Evolutionary conservation across 257 asterid species (phyloP), one percentile per base, ranked within the genome.

Genomic region (Gentiana macrophylla): DNA sequence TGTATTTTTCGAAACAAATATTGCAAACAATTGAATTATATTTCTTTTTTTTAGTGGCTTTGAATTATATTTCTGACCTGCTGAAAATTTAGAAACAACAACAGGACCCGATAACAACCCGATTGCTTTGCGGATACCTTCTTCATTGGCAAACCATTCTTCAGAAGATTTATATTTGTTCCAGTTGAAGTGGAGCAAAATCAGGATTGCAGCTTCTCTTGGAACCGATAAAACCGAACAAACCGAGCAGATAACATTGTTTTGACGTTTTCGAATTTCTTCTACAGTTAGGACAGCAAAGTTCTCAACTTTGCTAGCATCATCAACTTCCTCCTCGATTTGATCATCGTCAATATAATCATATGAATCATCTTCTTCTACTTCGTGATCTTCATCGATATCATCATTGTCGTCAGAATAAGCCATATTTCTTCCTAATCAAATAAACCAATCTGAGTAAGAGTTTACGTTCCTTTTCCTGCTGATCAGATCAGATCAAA

Each of bases 201-300:
- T 73, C 13, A 56, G 35, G 45, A 60, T 59, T n/a, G 83, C 69
- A 2, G 34, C 34, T 10, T 49, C 62, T n/a, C 38, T 55, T 8
- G 75, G 35, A 35, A 80, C 53, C 1, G 62, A 67, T 32, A 76
- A 76, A 32, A 66, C 37, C 7, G 7, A 43, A 13, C 62, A 56
- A 8, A 64, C 62, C 15, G 48, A 6, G 0, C 59, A 13, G 43
- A 77, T 67, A 2, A 66, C 75, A 49, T 55, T 59, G 5, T 74
- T 48, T 12, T 48, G 60, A 37, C 52, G 86, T 0, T 50, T 57
- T 9, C 33, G 49, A 13, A 74, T 62, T n/a, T 63, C 61, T 12
- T 61, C 61, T 8, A 50, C 62, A 3, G 3, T 49, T 24, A 49
- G 13, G 24, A 49, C 52, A 8, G 24, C 5, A 8, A 38, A 38